Percentiles rank a stretch among this genome's conserved stretches.
Conservation (phyloP, 768 basidiomycete genomes). For the Astraeus odoratus region DNA sequence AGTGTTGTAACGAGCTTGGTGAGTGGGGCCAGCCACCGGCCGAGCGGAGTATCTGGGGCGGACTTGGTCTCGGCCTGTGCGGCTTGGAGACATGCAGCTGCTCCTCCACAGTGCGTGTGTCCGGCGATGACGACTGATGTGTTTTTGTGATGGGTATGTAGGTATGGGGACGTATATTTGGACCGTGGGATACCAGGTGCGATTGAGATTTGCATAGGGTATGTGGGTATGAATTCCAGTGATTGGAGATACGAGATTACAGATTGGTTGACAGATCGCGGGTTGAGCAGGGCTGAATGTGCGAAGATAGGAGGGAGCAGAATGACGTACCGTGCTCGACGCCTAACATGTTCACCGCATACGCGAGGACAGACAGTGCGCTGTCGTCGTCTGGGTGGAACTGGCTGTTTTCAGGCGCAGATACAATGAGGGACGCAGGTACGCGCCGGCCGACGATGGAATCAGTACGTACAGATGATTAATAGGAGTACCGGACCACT, state of each 20-base stretch:
- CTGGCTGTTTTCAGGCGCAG: slow-evolving; percentile 41
- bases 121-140: slow-evolving; percentile 73
- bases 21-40: slow-evolving; percentile 69
- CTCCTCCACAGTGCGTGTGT: slow-evolving; percentile 81
- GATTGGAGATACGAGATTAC: too few relatives aligned
- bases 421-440: neutral
- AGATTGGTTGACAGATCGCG: too few relatives aligned
- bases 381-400: slow-evolving; percentile 67
- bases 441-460: neutral
- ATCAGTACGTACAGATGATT: neutral
- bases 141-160: neutral
- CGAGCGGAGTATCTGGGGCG: slow-evolving; percentile 43
- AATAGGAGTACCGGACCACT: slow-evolving; percentile 14
- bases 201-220: too few relatives aligned
- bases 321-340: slow-evolving; percentile 67
- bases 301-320: slow-evolving; percentile 17
- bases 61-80: slow-evolving; percentile 25
- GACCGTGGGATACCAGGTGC: too few relatives aligned
- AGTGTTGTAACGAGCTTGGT: slow-evolving; percentile 40
- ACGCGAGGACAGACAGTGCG: slow-evolving; percentile 64
- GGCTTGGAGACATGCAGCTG: slow-evolving; percentile 45
- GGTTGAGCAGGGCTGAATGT: too few relatives aligned
- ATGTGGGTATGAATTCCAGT: too few relatives aligned
- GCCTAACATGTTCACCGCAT: slow-evolving; percentile 62
- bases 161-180: slow-evolving; percentile 4